Evolutionary conservation across 441 rosid species (phyloP), one percentile per base, ranked within the genome.

Genomic region (Melastoma candidum): DNA sequence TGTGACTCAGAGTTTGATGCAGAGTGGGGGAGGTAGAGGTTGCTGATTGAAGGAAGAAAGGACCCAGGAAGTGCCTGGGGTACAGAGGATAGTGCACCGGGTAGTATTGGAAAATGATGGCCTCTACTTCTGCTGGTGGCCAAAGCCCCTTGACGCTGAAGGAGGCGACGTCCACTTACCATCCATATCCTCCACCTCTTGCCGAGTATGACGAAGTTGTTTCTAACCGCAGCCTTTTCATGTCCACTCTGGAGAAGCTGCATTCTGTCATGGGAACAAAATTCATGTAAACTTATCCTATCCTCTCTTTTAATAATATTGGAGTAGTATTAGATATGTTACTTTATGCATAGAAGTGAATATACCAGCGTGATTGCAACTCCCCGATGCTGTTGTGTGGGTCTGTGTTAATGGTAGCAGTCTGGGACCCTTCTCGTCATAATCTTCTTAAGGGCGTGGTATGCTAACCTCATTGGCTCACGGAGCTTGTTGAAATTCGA

Each of bases 221-320:
- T 27, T 77, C 70, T 17, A 68, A 57, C 53, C 70, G 88, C 8
- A 71, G 65, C 62, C 92, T 77, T 47, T 89, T 93, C 70, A 70
- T 80, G 78, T 39, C 64, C 49, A 73, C 96, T 12, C 66, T 93
- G 68, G 93, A 93, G 84, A 76, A 74, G 67, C 80, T 93, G 3
- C 99, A 89, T 74, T 71, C 85, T 44, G 61, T 71, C 44, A 67
- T 93, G 95, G 73, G 87, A 44, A 84, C 99, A 63, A 93, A 86
- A 66, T 93, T 93, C 74, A 86, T 86, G 99, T 86, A 74, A 69
- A 77, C 51, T 65, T 53, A 17, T 32, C 44, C 46, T 26, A 9
- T 32, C 7, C 46, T 10, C 2, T 7, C 11, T 12, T 12, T 53
- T 17, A 17, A 17, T 17, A 17, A 13, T 13, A 11, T 9, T 53